Conservation (phyloP, 2,329 filamentous ascomycete genomes). For the Trematosphaeria pertusa region DNA sequence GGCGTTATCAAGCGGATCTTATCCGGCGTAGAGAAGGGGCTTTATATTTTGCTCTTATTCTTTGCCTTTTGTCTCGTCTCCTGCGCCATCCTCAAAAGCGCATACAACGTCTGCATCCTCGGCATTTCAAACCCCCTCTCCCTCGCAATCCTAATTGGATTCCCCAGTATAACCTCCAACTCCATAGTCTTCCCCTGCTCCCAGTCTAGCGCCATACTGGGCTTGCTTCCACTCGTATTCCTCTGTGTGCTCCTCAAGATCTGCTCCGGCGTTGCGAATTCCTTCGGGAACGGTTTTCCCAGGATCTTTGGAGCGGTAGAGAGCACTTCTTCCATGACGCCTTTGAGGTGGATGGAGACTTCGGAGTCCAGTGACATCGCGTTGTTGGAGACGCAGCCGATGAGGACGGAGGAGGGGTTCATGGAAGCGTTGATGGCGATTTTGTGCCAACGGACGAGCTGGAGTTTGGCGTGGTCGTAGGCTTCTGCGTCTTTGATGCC, state of each 20-base stretch:
- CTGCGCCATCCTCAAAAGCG: conserved; percentile 69
- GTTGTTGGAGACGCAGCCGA: conserved; percentile 69
- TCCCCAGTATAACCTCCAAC: conserved; percentile 75
- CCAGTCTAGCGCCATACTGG: conserved; percentile 74
- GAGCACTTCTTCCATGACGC: conserved; percentile 74
- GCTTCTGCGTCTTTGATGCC: conserved; percentile 70
- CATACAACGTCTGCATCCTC: conserved; percentile 71
- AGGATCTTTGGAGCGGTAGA: conserved; percentile 68
- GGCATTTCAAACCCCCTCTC: conserved; percentile 70
- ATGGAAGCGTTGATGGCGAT: conserved; percentile 78
- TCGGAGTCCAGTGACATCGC: conserved; percentile 71
- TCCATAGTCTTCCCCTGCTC: conserved; percentile 71
- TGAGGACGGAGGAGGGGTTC: conserved; percentile 74
- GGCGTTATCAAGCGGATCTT: not conserved
- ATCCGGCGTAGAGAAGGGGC: too few species aligned
- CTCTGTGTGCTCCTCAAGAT: conserved; percentile 69
- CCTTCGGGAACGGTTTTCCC: conserved; percentile 64
- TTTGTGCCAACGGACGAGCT: conserved; percentile 78
- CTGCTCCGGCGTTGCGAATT: conserved; percentile 67
- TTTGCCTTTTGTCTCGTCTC: conserved; percentile 54
- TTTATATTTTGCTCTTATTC: conserved; percentile 29
- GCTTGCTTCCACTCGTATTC: conserved; percentile 67
- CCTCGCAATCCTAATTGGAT: conserved; percentile 71
- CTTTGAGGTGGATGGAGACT: conserved; percentile 66
- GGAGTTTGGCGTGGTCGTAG: conserved; percentile 70